Conservation (phyloP, 2,329 filamentous ascomycete genomes). For the Erysiphe pulchra region DNA sequence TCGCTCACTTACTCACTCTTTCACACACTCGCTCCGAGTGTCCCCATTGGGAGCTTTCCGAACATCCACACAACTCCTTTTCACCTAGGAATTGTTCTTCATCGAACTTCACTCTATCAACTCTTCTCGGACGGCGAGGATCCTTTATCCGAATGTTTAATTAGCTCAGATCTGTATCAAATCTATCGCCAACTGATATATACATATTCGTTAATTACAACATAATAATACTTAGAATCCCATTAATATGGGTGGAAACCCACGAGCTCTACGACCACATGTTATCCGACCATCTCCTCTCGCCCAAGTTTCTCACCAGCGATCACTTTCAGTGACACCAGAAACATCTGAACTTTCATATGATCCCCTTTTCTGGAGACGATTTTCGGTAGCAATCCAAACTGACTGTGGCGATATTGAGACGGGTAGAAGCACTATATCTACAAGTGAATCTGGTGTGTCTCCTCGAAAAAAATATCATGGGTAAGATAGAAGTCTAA, state of each 20-base stretch:
- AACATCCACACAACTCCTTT: too few relatives aligned
- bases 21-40: too few relatives aligned
- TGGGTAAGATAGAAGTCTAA: background rate
- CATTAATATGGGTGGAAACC: constrained; percentile 6
- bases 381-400: constrained; percentile 13
- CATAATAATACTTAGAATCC: background rate
- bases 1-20: too few relatives aligned
- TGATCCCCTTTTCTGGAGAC: constrained; percentile 14
- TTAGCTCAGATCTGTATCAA: too few relatives aligned
- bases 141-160: too few relatives aligned
- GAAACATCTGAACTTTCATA: constrained; percentile 8
- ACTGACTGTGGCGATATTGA: constrained; percentile 9
- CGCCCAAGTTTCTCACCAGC: constrained; percentile 9
- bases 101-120: too few relatives aligned
- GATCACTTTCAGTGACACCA: constrained; percentile 6
- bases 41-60: too few relatives aligned
- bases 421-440: constrained; percentile 2
- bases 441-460: background rate
- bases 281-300: constrained; percentile 11
- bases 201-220: background rate
- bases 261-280: constrained; percentile 4
- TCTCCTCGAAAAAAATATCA: background rate
- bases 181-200: too few relatives aligned
- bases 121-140: too few relatives aligned
- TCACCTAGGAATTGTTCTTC: too few relatives aligned